These are phyloP conservation scores for Hortiboletus rubellus DNA, from an alignment of 1,284 basidiomycete genomes.

Conservation along the genomic window DNA sequence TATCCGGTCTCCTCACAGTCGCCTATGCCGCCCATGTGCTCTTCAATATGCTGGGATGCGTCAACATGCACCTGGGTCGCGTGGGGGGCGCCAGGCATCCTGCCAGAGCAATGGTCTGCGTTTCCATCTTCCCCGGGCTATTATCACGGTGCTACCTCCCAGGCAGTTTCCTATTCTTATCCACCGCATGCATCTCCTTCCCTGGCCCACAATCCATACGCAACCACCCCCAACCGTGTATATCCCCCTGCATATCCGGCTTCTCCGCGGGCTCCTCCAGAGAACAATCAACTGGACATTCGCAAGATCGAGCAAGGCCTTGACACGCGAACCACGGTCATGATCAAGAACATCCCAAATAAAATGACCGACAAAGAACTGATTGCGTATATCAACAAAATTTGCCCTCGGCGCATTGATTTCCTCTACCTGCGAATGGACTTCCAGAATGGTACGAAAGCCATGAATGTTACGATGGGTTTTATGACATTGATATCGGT, in stretches of 20 bases:
- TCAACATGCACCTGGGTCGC: slow-evolving; percentile 33
- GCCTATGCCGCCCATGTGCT: slow-evolving; percentile 29
- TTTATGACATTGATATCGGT: slow-evolving; percentile 16
- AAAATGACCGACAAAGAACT: slow-evolving; percentile 82
- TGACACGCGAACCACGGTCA: slow-evolving; percentile 81
- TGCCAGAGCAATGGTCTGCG: slow-evolving; percentile 32
- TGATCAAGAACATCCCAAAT: slow-evolving; percentile 89
- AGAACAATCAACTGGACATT: slow-evolving; percentile 71
- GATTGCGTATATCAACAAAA: slow-evolving; percentile 64
- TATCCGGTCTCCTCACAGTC: slow-evolving; percentile 34
- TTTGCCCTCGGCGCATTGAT: slow-evolving; percentile 70
- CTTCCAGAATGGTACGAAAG: slow-evolving; percentile 66
- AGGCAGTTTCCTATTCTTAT: slow-evolving; percentile 29
- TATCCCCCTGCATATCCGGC: slow-evolving; percentile 29
- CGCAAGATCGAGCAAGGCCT: slow-evolving; percentile 68
- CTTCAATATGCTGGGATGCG: slow-evolving; percentile 33
- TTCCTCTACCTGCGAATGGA: slow-evolving; percentile 87
- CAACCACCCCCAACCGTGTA: slow-evolving; percentile 17
- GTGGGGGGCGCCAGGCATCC: slow-evolving; percentile 29
- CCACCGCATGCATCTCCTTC: slow-evolving; percentile 29
- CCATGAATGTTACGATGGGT: background rate
- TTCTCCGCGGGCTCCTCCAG: slow-evolving; percentile 38
- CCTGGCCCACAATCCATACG: slow-evolving; percentile 24
- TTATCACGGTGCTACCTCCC: slow-evolving; percentile 29
- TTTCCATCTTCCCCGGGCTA: slow-evolving; percentile 31